A percentile compares a stretch with the other conserved stretches of the same genome.
phyloP scores from a whole-genome alignment of 805 yeast genomes.

The Saccharomycopsis synnaedendra region DNA sequence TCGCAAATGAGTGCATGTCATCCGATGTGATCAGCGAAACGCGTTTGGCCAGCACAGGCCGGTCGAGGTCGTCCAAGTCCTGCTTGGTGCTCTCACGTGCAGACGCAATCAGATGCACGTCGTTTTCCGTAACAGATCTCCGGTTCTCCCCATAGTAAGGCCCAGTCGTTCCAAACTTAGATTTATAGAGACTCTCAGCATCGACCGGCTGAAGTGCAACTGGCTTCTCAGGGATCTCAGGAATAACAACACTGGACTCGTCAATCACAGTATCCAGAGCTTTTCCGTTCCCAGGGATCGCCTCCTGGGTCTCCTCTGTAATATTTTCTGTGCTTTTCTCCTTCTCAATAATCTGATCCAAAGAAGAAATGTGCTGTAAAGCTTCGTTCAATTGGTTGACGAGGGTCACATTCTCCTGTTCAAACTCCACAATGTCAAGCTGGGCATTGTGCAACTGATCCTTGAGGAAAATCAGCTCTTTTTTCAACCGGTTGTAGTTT shows the following conservation, averaged over 20 bases:
- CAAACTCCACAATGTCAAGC: constrained; percentile 16
- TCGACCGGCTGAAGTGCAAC: no score
- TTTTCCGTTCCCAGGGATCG: no score
- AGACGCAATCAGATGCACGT: no score
- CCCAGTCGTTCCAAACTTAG: no score
- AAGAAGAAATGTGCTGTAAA: constrained; percentile 14
- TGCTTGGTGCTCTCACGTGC: neutral
- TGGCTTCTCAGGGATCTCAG: no score
- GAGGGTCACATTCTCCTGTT: constrained; percentile 13
- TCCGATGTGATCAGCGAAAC: neutral
- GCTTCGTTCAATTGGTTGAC: constrained; percentile 15
- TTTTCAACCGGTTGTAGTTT: constrained; percentile 12
- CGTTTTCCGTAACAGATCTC: no score
- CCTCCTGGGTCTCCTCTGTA: no score
- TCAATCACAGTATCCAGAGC: no score
- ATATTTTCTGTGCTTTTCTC: constrained; percentile 3
- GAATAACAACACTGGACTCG: no score
- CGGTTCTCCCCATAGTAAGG: no score
- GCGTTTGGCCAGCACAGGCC: neutral
- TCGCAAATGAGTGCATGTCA: constrained; percentile 11
- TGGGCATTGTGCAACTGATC: constrained; percentile 16
- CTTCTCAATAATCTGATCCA: constrained; percentile 11
- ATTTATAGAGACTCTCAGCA: no score
- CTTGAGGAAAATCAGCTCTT: constrained; percentile 13
- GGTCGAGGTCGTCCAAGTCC: neutral